Evolutionary conservation across 73 alveolate species (phyloP), one percentile per base, ranked within the genome.

Genomic region (Loxodes magnus): DNA sequence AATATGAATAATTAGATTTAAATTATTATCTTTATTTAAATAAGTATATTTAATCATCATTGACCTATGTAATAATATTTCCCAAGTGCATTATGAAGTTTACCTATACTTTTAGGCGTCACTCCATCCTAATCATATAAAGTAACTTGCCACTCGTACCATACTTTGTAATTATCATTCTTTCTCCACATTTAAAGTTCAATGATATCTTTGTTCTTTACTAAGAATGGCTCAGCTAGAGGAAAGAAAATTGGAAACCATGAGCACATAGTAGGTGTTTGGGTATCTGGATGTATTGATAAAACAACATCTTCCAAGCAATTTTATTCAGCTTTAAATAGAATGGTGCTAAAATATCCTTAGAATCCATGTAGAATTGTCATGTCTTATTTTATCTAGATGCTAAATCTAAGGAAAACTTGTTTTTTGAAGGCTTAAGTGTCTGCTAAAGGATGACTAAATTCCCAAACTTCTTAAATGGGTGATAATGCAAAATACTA

Each of bases 211-310:
- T 76, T 82, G 26, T 77, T 70, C 43, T 17, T 22, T 3, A 42
- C 77, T 29, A 30, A 33, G n/a, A 85, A 38, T 14, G 93, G 93
- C 49, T 71, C 71, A 53, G 56, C 55, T 3, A 79, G 67, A 6
- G 96, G 96, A 76, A 85, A 85, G 56, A 71, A 85, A 48, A 85
- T 82, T 10, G 96, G 96, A 67, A 81, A 85, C 96, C 96, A 85
- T 16, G 93, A 77, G 23, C 51, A 56, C 91, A 76, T 85, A 16
- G 64, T 68, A 24, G 82, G 71, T 22, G 93, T 69, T 27, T 84
- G 77, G 9, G 54, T 37, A 26, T 60, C 78, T 21, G 94, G 94
- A 25, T 60, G 67, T 7, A 73, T 85, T 10, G 88, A 66, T 3
- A 82, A 24, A 39, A 49, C 28, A 3, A 82, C 66, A 1, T 85